Evolutionary conservation across 1,284 basidiomycete genomes (phyloP), one percentile per base, ranked within the genome.

Genomic region (Laetiporus sulphureus): DNA sequence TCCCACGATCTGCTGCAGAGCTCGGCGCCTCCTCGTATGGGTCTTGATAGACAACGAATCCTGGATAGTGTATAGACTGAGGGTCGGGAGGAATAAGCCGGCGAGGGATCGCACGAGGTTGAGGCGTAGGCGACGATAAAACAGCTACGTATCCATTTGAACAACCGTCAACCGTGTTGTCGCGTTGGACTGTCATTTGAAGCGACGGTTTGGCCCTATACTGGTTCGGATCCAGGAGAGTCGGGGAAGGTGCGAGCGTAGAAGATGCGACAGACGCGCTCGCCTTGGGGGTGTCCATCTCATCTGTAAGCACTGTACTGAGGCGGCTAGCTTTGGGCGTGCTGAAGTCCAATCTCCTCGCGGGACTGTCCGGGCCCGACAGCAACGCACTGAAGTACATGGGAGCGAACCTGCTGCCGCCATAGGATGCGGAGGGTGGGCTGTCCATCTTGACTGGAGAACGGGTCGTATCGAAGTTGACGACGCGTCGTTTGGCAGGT

Each of bases 51-150:
- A 87, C 68, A 40, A 67, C 62, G 52, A 88, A 88, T 13, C 84
- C 83, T 7, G 84, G 84, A 56, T 83, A 84, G 54, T 87, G 85
- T 25, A 71, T 64, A 8, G 82, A 84, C 36, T 72, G 68, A 5
- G 72, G 72, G 53, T 82, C 72, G 32, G 64, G 59, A 18, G 64
- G 65, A 13, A 69, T 72, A 23, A 69, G 59, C 41, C 66, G 67
- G 44, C 70, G 73, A 18, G 69, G 64, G 40, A 70, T 54, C 23
- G 18, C 19, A 38, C 60, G 21, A 33, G 32, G 32, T 16, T 7
- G 32, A 7, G 32, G 32, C 32, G 16, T 8, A 8, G 18, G 6
- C 6, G 8, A 19, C 6, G 32, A 15, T 10, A 13, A 13, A 7
- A 13, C 7, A 27, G 25, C 25, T 13, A 8, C 25, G 13, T 7